phyloP scores from a whole-genome alignment of 768 basidiomycete species.

The Cantharellus anzutake region DNA sequence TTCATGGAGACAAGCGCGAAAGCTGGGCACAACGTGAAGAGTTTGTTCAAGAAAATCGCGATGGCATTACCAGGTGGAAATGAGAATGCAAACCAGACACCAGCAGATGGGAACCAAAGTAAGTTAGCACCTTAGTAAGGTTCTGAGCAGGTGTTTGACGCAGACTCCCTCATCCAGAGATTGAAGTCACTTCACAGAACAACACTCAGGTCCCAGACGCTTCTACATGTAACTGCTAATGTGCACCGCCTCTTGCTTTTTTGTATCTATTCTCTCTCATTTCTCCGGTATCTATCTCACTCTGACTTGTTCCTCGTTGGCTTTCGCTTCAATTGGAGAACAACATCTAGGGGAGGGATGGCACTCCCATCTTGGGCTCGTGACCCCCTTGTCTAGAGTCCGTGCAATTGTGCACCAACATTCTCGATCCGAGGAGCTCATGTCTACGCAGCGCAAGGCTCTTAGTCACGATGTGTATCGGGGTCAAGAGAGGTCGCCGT shows the following conservation, averaged over 20 bases:
- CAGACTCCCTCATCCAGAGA: slow-evolving; percentile 33
- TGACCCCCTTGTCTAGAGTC: too few relatives aligned
- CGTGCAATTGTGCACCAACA: too few relatives aligned
- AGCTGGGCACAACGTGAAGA: slow-evolving; percentile 98
- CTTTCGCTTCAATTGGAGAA: too few relatives aligned
- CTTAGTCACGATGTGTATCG: too few relatives aligned
- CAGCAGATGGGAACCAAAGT: slow-evolving; percentile 18
- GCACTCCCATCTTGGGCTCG: too few relatives aligned
- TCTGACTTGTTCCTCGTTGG: too few relatives aligned
- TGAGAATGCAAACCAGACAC: slow-evolving; percentile 31
- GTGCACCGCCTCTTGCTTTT: neutral
- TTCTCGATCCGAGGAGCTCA: too few relatives aligned
- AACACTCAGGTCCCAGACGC: slow-evolving; percentile 63
- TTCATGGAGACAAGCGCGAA: slow-evolving; percentile 99
- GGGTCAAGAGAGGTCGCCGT: too few relatives aligned
- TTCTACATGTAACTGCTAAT: slow-evolving; percentile 61
- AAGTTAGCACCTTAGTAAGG: slow-evolving; percentile 8
- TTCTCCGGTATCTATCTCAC: too few relatives aligned
- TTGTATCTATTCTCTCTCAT: too few relatives aligned
- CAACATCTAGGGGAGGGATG: too few relatives aligned
- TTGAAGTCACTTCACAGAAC: slow-evolving; percentile 68
- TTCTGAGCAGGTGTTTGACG: neutral
- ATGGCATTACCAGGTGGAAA: slow-evolving; percentile 96
- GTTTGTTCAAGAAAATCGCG: slow-evolving; percentile 97
- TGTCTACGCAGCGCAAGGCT: too few relatives aligned